Evolutionary conservation across 768 basidiomycete genomes (phyloP), one percentile per base, ranked within the genome.

Genomic region (Pleurotus sapidus): DNA sequence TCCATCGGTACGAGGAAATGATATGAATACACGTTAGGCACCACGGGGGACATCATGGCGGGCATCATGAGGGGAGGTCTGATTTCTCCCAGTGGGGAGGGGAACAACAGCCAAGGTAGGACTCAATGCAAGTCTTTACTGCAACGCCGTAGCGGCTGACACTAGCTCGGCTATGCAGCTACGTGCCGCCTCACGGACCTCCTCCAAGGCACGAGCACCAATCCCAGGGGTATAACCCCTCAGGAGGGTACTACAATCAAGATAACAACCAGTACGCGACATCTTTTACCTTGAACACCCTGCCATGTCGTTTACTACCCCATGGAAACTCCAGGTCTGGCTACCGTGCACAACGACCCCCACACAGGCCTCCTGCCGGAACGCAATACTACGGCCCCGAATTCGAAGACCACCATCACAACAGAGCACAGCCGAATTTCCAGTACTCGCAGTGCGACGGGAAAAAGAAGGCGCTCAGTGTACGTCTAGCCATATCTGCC

Each of bases 401-500:
- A 51, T 70, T 79, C 49, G 76, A 83, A 57, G 77, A 70, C 18
- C 56, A 71, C 3, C 72, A 79, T 23, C 73, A 79, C 42, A 74
- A 75, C 39, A 69, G 71, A 51, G 74, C 77, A 34, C 84, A 89
- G 61, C 80, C 83, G 2, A 90, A 71, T 70, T 95, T 93, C 76
- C 87, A 91, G 64, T 94, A 93, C 65, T 95, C 93, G 1, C 91
- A 93, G 63, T 97, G 95, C 67, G 91, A 74, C 17, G 92, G 94
- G 30, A 85, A 78, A 71, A 88, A 87, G 71, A 98, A 94, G 71
- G 96, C 94, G 0, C 78, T 98, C 12, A 89, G 88, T 57, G 92
- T 95, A 70, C 60, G 89, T 20, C 20, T 20, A 34, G 30, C 11
- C 11, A 9, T 9, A 30, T 30, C 8, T 30, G 9, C 9, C 8